Conservation (phyloP, 371 early-diverging fungal species). For the Actinomucor elegans region DNA sequence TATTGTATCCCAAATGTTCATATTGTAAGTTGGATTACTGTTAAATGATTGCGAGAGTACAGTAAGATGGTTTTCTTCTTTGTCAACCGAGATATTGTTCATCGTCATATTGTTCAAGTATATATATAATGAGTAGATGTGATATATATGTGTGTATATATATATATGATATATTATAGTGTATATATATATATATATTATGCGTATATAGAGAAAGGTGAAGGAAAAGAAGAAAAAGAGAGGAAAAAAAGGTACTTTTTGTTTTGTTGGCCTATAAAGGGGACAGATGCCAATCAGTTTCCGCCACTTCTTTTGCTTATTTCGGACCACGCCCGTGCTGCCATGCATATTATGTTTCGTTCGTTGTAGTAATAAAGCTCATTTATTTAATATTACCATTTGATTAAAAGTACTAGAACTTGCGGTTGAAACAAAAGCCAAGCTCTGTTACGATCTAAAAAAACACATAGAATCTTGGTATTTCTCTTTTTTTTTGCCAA, state of each 20-base stretch:
- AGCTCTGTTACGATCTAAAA: no score
- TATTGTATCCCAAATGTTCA: slow-evolving; percentile 10
- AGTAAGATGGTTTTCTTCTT: slow-evolving; percentile 3
- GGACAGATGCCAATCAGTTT: slow-evolving; percentile 22
- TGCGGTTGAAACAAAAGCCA: no score
- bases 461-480: no score
- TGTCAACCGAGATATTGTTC: background rate
- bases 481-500: no score
- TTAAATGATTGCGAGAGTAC: slow-evolving; percentile 19
- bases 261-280: slow-evolving; percentile 1
- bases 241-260: slow-evolving; percentile 1
- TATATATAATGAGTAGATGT: no score
- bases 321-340: slow-evolving; percentile 27
- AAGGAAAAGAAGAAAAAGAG: slow-evolving; percentile 3
- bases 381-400: no score
- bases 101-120: no score
- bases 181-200: background rate
- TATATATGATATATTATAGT: background rate
- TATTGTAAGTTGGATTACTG: background rate
- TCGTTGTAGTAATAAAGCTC: no score
- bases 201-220: background rate
- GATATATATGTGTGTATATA: background rate
- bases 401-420: no score
- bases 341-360: slow-evolving; percentile 1
- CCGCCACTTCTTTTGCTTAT: slow-evolving; percentile 25